Conservation (phyloP, 2,329 filamentous ascomycete species). For the Claviceps digitariae region DNA sequence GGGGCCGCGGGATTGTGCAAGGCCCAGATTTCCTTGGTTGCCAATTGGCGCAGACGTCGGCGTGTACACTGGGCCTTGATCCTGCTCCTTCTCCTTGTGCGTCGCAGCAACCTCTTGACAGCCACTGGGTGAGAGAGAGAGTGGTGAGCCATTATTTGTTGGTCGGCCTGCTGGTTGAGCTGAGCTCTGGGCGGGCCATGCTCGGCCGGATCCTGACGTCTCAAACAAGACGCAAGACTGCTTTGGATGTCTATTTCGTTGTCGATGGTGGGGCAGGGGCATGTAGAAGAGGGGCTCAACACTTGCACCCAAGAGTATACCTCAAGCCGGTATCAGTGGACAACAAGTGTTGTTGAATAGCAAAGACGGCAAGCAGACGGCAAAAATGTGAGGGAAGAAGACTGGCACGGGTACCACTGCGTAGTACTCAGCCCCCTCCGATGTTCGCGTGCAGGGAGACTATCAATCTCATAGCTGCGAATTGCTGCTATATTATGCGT, state of each 20-base stretch:
- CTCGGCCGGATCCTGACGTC: not conserved
- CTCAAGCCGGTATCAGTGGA: not conserved
- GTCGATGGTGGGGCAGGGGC: slow-evolving; percentile 1
- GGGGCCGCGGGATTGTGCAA: too few relatives aligned
- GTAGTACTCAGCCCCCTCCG: not conserved
- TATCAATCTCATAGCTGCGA: too few relatives aligned
- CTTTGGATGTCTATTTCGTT: not conserved
- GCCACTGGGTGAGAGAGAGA: slow-evolving; percentile 1
- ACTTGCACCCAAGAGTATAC: not conserved
- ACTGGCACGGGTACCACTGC: not conserved
- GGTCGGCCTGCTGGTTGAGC: not conserved
- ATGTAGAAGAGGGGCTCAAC: slow-evolving; percentile 4
- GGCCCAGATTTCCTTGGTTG: slow-evolving; percentile 3
- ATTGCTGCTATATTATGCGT: too few relatives aligned
- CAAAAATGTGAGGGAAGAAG: too few relatives aligned
- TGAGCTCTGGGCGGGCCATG: not conserved
- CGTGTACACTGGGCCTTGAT: not conserved
- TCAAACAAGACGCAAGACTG: not conserved
- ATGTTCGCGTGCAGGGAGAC: too few relatives aligned
- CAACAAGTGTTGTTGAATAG: not conserved
- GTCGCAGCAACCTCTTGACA: not conserved
- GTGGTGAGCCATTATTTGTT: slow-evolving; percentile 8
- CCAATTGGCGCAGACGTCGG: slow-evolving; percentile 2
- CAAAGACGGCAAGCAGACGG: too few relatives aligned
- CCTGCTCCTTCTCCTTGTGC: not conserved